A percentile compares a stretch with the other conserved stretches of the same genome.
Conservation (phyloP, 768 basidiomycete genomes). For the Tulasnella sp. region DNA sequence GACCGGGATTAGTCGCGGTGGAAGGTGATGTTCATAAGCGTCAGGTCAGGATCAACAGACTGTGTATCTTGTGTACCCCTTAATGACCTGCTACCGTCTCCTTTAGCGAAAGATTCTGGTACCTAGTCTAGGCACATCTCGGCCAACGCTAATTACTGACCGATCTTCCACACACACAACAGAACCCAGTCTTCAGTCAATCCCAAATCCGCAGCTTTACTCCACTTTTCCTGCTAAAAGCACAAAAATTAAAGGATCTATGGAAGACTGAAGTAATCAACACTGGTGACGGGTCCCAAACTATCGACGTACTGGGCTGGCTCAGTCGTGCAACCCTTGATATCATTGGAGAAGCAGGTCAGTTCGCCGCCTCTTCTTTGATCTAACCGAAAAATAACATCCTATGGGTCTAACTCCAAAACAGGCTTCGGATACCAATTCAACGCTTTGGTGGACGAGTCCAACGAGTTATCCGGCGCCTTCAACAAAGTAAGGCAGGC, state of each 20-base stretch:
- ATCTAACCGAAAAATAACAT: neutral
- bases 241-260: slow-evolving; percentile 31
- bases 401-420: neutral
- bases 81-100: no score
- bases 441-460: slow-evolving; percentile 3
- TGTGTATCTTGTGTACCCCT: neutral
- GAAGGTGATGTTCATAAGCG: slow-evolving; percentile 24
- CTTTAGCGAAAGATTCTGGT: neutral
- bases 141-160: neutral
- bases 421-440: slow-evolving; percentile 25
- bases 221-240: slow-evolving; percentile 53
- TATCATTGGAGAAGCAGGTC: slow-evolving; percentile 33
- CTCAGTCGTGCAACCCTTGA: slow-evolving; percentile 30
- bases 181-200: slow-evolving; percentile 29
- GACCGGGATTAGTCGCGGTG: slow-evolving; percentile 14
- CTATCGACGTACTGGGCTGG: slow-evolving; percentile 21
- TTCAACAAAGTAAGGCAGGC: slow-evolving; percentile 4
- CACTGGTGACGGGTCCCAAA: neutral
- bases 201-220: slow-evolving; percentile 56
- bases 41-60: slow-evolving; percentile 9
- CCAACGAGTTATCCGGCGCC: slow-evolving; percentile 17
- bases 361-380: neutral
- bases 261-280: neutral
- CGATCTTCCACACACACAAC: neutral
- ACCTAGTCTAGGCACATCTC: no score